Evolutionary conservation across 192 early-diverging fungal species (phyloP), one percentile per base, ranked within the genome.

Genomic region (Linderina pennispora): DNA sequence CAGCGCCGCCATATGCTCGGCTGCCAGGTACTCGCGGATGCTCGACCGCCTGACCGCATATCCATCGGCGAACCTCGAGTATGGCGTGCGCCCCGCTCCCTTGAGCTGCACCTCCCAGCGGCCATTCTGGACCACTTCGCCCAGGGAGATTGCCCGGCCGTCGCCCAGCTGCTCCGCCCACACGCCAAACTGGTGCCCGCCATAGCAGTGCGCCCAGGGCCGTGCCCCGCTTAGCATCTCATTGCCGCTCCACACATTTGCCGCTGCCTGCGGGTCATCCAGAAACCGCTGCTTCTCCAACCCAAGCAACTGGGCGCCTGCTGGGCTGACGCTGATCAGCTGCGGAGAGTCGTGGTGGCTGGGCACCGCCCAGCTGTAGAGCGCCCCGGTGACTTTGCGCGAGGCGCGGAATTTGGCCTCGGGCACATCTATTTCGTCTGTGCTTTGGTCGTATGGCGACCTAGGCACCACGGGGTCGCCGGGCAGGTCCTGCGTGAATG

Each of bases 21-120:
- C 65, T 0, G 66, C 60, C 23, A 95, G 73, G 50, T 76, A 95
- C 67, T 95, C 92, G 40, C 92, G 77, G 28, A 93, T 82, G 21
- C 85, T 89, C 4, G 88, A 91, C 3, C 91, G 67, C n/a, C 92
- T 55, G 7, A 91, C 89, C 0, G 92, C 92, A 41, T 79, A 85
- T 1, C 90, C 92, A 50, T 95, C 92, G 6, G 82, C 87, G 36
- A 89, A 85, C 10, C 92, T 70, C 31, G 89, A 88, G 59, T 87
- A 96, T 1, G 89, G 87, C 4, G 92, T 96, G 49, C 79, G 67
- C 4, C 92, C 86, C 1, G 84, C 83, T 19, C 91, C 91, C 53
- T 94, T 94, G 18, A 94, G 64, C 59, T 94, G 89, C 23, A 91
- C 18, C 45, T 94, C 91, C 80, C 79, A 88, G 1, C 61, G 33